Conservation (phyloP, 169 alveolate genomes). For the Toxoplasma gondii region DNA sequence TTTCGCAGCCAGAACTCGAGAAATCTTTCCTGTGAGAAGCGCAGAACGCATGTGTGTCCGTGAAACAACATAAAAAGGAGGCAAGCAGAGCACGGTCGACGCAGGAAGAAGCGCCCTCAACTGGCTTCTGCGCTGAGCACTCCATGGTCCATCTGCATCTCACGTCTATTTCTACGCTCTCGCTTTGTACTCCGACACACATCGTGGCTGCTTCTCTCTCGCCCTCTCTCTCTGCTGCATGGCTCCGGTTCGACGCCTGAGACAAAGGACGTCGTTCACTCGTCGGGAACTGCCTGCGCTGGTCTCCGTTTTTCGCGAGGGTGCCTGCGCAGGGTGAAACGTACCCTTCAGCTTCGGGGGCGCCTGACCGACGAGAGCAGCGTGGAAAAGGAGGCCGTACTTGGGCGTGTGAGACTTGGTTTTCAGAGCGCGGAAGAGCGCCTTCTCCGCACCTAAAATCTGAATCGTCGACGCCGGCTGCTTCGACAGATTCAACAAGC, state of each 20-base stretch:
- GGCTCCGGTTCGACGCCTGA: too few relatives aligned
- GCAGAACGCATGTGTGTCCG: not conserved
- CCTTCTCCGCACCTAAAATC: slow-evolving; percentile 95
- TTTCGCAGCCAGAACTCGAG: slow-evolving; percentile 99
- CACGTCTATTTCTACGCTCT: too few relatives aligned
- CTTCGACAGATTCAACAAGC: slow-evolving; percentile 97
- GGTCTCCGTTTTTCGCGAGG: not conserved
- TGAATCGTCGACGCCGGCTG: slow-evolving; percentile 99
- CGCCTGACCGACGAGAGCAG: slow-evolving; percentile 98
- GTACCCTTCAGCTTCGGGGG: slow-evolving; percentile 97
- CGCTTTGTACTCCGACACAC: too few relatives aligned
- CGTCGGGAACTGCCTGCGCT: not conserved
- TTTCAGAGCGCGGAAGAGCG: slow-evolving; percentile 98
- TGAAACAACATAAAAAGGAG: not conserved
- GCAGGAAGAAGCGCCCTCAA: not conserved
- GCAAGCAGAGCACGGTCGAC: not conserved
- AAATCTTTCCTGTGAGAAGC: slow-evolving; percentile 82
- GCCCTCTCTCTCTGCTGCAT: too few relatives aligned
- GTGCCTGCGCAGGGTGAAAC: not conserved
- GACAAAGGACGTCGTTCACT: too few relatives aligned
- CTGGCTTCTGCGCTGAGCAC: not conserved
- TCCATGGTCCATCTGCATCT: too few relatives aligned
- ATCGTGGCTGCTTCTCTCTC: too few relatives aligned
- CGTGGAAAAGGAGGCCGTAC: slow-evolving; percentile 99
- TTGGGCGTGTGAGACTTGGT: slow-evolving; percentile 99